Evolutionary conservation across 805 yeast genomes (phyloP).

Genomic region (Yarrowia sp.): DNA sequence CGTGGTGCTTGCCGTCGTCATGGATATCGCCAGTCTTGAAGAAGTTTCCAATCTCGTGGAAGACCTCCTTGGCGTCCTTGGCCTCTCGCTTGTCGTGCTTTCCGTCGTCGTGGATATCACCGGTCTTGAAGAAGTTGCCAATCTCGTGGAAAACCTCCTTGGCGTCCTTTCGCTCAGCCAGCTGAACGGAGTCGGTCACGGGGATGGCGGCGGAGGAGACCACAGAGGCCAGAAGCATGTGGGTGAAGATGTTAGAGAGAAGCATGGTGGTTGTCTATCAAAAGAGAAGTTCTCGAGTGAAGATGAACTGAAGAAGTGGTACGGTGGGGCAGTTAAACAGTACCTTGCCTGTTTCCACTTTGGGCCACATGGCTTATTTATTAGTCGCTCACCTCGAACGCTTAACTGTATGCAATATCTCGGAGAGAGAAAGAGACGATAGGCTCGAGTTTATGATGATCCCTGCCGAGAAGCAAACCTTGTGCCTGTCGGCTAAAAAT

Average conservation of each 20-base stretch:
- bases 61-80: neutral
- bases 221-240: conserved; percentile 7
- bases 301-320: neutral
- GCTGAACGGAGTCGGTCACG: neutral
- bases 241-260: neutral
- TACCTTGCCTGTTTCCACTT: neutral
- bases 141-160: neutral
- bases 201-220: conserved; percentile 13
- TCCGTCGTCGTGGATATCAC: neutral
- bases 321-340: neutral
- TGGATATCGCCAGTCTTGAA: conserved; percentile 17
- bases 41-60: conserved; percentile 2
- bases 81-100: neutral
- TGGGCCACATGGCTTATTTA: conserved; percentile 4
- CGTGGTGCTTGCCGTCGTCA: neutral
- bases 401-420: conserved; percentile 1
- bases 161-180: conserved; percentile 23
- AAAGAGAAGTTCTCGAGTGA: neutral
- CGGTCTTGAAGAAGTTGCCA: neutral
- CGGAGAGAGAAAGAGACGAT: conserved; percentile 7
- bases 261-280: neutral
- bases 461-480: neutral
- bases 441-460: neutral
- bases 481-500: too few species aligned
- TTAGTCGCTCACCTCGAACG: conserved; percentile 9